A percentile compares a stretch with the other conserved stretches of the same genome.
Conservation (phyloP, 208 protist genomes). For the Acanthamoeba polyphaga region DNA sequence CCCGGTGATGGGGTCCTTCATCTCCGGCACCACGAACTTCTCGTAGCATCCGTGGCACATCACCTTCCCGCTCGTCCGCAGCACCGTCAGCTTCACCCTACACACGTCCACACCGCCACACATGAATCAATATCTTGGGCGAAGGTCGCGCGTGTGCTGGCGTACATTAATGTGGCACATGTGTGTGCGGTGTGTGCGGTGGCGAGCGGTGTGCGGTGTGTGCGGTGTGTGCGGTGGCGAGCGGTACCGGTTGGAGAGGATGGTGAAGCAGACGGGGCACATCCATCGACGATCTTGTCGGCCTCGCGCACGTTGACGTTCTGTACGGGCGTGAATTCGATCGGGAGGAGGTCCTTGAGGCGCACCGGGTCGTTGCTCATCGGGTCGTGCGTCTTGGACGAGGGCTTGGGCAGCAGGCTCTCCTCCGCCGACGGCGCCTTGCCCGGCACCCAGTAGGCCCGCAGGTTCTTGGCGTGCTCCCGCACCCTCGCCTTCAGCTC, state of each 20-base stretch:
- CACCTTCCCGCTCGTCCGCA: slow-evolving; percentile 25
- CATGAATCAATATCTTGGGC: no score
- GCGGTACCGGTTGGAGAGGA: slow-evolving; percentile 22
- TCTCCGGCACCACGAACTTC: slow-evolving; percentile 45
- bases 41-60: slow-evolving; percentile 40
- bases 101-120: no score
- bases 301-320: slow-evolving; percentile 42
- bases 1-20: slow-evolving; percentile 48
- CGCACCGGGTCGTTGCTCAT: slow-evolving; percentile 1
- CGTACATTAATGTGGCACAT: neutral
- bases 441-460: slow-evolving; percentile 35
- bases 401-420: slow-evolving; percentile 45
- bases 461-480: slow-evolving; percentile 53
- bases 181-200: no score
- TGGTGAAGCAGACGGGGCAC: slow-evolving; percentile 45
- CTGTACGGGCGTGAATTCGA: slow-evolving; percentile 42
- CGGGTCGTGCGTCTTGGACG: neutral
- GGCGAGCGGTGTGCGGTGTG: no score
- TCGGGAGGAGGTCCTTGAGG: slow-evolving; percentile 37
- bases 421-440: slow-evolving; percentile 16
- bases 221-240: no score
- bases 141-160: no score
- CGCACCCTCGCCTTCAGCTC: neutral
- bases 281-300: slow-evolving; percentile 41
- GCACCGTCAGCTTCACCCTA: neutral